Conservation (phyloP, 768 basidiomycete genomes). For the Lactarius evosmus region DNA sequence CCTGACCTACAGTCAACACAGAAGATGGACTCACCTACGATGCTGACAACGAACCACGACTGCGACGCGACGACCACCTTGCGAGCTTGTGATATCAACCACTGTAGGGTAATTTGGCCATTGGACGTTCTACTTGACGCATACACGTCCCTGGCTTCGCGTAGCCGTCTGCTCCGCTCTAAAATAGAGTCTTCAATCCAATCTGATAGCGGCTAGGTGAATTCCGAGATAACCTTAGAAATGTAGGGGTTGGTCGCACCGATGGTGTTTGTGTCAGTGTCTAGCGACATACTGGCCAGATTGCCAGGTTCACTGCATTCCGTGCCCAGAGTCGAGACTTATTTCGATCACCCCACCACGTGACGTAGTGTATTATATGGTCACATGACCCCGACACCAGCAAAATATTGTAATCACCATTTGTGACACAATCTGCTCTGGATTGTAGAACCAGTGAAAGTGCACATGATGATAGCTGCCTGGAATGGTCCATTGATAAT, state of each 20-base stretch:
- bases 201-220: constrained; percentile 46
- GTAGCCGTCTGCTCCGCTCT: constrained; percentile 77
- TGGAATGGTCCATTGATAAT: too few species aligned
- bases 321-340: not conserved
- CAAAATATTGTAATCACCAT: too few species aligned
- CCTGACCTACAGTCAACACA: not conserved
- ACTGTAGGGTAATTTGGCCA: constrained; percentile 49
- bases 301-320: not conserved
- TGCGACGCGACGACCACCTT: constrained; percentile 68
- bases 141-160: constrained; percentile 50
- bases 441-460: too few species aligned
- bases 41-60: constrained; percentile 87
- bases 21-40: constrained; percentile 67
- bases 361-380: constrained; percentile 7
- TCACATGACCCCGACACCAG: too few species aligned
- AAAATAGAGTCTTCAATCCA: constrained; percentile 96
- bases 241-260: not conserved
- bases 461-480: too few species aligned
- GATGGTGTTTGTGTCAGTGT: constrained; percentile 11
- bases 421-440: too few species aligned
- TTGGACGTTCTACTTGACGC: constrained; percentile 44
- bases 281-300: constrained; percentile 8
- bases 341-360: too few species aligned
- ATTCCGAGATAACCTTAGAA: not conserved
- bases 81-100: constrained; percentile 60